Evolutionary conservation across 2,329 filamentous ascomycete genomes (phyloP).

Genomic region (Parascedosporium putredinis): DNA sequence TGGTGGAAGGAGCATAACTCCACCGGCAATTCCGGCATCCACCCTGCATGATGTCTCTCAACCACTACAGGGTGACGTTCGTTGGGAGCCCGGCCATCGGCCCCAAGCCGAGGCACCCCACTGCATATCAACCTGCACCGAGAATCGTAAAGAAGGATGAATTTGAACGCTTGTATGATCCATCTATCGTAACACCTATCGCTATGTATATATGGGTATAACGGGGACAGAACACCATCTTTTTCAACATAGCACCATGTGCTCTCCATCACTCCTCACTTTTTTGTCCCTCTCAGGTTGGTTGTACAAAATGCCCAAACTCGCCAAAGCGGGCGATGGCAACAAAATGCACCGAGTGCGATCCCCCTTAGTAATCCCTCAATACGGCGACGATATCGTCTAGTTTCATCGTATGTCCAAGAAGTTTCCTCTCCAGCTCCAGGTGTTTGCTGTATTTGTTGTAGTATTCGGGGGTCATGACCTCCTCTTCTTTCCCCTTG

Average conservation of each 20-base stretch:
- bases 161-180: not conserved
- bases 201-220: not conserved
- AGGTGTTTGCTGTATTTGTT: conserved; percentile 48
- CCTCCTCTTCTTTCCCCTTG: conserved; percentile 70
- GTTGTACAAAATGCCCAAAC: too few species aligned
- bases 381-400: conserved; percentile 80
- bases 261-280: not conserved
- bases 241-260: not conserved
- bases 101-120: too few species aligned
- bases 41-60: too few species aligned
- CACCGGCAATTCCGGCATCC: too few species aligned
- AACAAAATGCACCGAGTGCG: too few species aligned
- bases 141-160: too few species aligned
- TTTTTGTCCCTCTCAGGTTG: not conserved
- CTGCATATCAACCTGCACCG: too few species aligned
- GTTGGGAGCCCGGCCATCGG: too few species aligned
- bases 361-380: conserved; percentile 55
- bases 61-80: too few species aligned
- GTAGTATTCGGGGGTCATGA: conserved; percentile 65
- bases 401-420: conserved; percentile 68
- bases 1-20: too few species aligned
- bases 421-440: conserved; percentile 59
- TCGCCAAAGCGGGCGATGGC: too few species aligned
- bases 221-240: not conserved
- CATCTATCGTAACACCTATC: not conserved